Base-by-base conservation (phyloP, 2,329 filamentous ascomycete species). In the Colletotrichum somersetense region DNA sequence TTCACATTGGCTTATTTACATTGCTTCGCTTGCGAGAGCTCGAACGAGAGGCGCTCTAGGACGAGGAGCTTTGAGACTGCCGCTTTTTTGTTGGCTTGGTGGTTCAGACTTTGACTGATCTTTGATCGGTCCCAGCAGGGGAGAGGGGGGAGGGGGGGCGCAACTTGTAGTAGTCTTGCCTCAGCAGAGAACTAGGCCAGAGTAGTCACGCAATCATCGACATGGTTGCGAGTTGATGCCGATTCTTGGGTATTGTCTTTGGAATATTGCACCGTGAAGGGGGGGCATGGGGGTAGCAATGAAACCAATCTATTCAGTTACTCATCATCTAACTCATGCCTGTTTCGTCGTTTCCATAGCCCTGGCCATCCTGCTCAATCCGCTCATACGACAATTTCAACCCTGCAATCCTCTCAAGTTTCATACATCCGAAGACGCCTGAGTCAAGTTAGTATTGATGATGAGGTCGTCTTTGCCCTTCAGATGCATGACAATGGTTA, bases 401-500 rank as follows among this genome's bases (percentile, higher is more conserved):
- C n/a, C 48, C 18, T 30, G 8, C 14, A n/a, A 20, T 14, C 1
- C n/a, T 23, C 16, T 50, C 46, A n/a, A 38, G 16, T 12, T 11
- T 66, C 58, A 66, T 44, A 62, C 16, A 3, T 67, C 46, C 12
- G 53, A 67, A 62, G 63, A 67, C 18, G 53, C 55, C 61, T 57
- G 57, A 8, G 56, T 73, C 76, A 87, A 78, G 75, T 87, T 83
- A 3, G 86, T 87, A 66, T 85, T 86, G 75, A 88, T 85, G 58
- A 88, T 82, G 75, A 88, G 75, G 72, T 89, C 86, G 59, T 87
- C 85, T 77, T 82, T 85, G 56, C 83, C 82, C 75, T 78, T 84
- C 75, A 86, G 78, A 77, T 87, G 87, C 77, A 89, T 79, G 58
- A 87, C 83, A 71, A 88, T 84, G 7, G 86, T 88, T 63, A 88